Base-by-base conservation (phyloP, 768 basidiomycete genomes). In the Austroboletus eburneus region DNA sequence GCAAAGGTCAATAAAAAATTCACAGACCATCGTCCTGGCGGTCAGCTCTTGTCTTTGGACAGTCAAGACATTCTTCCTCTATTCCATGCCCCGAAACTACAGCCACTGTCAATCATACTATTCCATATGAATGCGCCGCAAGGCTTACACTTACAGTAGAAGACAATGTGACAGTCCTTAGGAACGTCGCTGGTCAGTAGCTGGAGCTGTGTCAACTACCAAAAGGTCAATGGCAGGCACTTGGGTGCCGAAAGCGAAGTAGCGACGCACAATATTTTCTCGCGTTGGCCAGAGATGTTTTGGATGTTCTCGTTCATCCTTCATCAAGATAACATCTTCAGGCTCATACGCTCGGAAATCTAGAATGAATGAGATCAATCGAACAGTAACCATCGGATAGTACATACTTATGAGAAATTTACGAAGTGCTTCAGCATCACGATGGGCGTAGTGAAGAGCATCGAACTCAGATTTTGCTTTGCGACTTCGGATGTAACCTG, bases 131-230 rank as follows among this genome's bases (percentile, higher is more conserved):
- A 27, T 3, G 1, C 10, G 7, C 21, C 14, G 10, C 23, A 16
- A 1, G 10, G n/a, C n/a, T n/a, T n/a, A n/a, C n/a, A 22, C 74
- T 30, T 50, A 81, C 80, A 83, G 34, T 79, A 79, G 52, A 83
- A 78, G 43, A 79, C 71, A 51, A 78, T 75, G 3, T 63, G 70
- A 44, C 78, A 77, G 0, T 73, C 72, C 1, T 72, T 62, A 16
- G 64, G 54, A 4, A 75, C 71, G 30, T 68, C 72, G 4, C 57
- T 50, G 0, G 76, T 74, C 6, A 83, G 60, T 6, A 60, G 61
- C 4, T 66, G 51, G 23, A 81, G 75, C 30, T 73, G 69, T 3
- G 48, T 54, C 13, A 77, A 42, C 78, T 58, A 30, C 9, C 9
- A 38, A 12, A 24, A 36, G 33, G 12, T 12, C 8, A 13, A 8